phyloP scores from a whole-genome alignment of 495 filamentous ascomycete species.

The Penicillium roqueforti region DNA sequence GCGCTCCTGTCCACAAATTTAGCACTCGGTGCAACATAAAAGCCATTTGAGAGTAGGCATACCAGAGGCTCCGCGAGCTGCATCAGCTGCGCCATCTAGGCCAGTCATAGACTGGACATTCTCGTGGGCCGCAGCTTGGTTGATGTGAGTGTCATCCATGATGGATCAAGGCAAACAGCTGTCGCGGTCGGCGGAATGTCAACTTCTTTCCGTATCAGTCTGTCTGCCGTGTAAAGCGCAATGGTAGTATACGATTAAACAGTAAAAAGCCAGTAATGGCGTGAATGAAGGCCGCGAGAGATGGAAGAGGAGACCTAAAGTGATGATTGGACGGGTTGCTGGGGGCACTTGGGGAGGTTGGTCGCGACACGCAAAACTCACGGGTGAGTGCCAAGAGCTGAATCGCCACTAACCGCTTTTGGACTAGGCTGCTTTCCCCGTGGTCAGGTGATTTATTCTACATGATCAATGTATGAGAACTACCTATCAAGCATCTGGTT shows the following conservation, averaged over 20 bases:
- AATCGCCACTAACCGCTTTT: constrained; percentile 13
- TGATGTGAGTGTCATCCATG: constrained; percentile 38
- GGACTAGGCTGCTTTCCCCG: not conserved
- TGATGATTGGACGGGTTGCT: constrained; percentile 25
- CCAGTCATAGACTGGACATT: constrained; percentile 27
- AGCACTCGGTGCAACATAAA: constrained; percentile 17
- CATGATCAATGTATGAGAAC: not conserved
- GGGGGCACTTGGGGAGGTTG: constrained; percentile 23
- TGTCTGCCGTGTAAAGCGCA: constrained; percentile 16
- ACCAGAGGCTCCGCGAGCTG: constrained; percentile 32
- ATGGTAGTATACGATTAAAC: constrained; percentile 3
- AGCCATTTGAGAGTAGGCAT: constrained; percentile 10
- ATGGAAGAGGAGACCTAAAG: constrained; percentile 15
- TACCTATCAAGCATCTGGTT: not conserved
- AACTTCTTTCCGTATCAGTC: constrained; percentile 28
- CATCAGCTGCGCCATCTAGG: constrained; percentile 27
- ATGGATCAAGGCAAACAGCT: constrained; percentile 28
- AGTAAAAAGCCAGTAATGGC: not conserved
- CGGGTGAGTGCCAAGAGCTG: constrained; percentile 23
- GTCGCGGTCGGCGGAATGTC: constrained; percentile 35
- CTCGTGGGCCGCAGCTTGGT: constrained; percentile 27
- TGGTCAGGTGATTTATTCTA: not conserved
- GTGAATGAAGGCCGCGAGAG: constrained; percentile 9
- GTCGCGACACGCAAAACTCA: constrained; percentile 35
- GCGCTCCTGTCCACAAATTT: constrained; percentile 23